phyloP scores from a whole-genome alignment of 2,329 filamentous ascomycete species.

The Hypoxylon sp. region DNA sequence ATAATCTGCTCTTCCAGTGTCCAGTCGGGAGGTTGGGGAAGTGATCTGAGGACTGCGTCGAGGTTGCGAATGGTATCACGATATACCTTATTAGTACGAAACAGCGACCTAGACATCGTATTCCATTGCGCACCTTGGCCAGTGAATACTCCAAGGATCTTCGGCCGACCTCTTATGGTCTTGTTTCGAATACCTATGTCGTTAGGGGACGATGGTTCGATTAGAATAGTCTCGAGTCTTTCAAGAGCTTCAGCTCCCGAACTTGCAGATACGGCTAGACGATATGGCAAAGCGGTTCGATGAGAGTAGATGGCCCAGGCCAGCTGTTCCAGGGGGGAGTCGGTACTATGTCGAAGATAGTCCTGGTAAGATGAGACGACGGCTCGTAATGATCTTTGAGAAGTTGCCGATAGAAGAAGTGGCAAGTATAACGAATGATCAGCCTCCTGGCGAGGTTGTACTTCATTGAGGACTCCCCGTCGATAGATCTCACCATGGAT shows the following conservation, averaged over 20 bases:
- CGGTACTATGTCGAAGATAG: slow-evolving; percentile 47
- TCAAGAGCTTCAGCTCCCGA: slow-evolving; percentile 45
- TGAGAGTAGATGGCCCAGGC: slow-evolving; percentile 53
- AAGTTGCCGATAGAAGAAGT: slow-evolving; percentile 56
- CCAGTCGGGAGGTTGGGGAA: slow-evolving; percentile 50
- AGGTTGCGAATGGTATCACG: slow-evolving; percentile 53
- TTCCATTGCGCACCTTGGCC: slow-evolving; percentile 56
- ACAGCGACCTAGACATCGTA: slow-evolving; percentile 52
- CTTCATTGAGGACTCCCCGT: neutral
- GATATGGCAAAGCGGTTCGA: slow-evolving; percentile 53
- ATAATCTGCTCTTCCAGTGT: slow-evolving; percentile 54
- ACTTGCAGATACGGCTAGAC: slow-evolving; percentile 48
- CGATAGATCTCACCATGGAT: slow-evolving; percentile 48
- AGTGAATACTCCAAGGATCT: slow-evolving; percentile 53
- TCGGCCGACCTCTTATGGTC: slow-evolving; percentile 36
- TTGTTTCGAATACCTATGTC: slow-evolving; percentile 46
- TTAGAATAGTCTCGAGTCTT: slow-evolving; percentile 47
- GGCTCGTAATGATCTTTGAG: slow-evolving; percentile 52
- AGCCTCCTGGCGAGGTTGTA: neutral
- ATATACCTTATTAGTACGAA: slow-evolving; percentile 51
- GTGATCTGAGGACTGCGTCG: slow-evolving; percentile 48
- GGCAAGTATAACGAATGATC: slow-evolving; percentile 49
- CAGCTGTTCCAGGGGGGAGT: slow-evolving; percentile 42
- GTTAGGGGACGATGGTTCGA: slow-evolving; percentile 17
- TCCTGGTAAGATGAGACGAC: slow-evolving; percentile 48